Percentiles rank a stretch among this genome's conserved stretches.
These are phyloP conservation scores for Penicillium vulpinum DNA, from an alignment of 2,329 filamentous ascomycete genomes.

Conservation along the genomic window DNA sequence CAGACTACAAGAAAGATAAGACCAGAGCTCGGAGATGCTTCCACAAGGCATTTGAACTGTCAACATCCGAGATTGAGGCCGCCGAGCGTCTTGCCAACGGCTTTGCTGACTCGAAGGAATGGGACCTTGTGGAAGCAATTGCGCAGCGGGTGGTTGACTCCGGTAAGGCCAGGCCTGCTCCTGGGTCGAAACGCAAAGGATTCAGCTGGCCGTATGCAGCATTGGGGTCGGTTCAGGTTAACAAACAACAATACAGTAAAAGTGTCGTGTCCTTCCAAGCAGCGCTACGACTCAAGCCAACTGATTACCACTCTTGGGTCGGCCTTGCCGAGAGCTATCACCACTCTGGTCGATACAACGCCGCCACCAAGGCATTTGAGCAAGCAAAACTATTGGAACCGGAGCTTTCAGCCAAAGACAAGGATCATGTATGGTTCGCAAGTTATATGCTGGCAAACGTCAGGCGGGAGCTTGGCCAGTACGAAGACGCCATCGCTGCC, in stretches of 20 bases:
- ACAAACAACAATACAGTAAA: slow-evolving; percentile 85
- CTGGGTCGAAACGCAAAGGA: slow-evolving; percentile 88
- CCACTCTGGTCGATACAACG: slow-evolving; percentile 87
- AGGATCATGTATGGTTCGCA: slow-evolving; percentile 84
- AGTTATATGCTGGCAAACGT: slow-evolving; percentile 97
- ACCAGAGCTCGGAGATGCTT: slow-evolving; percentile 88
- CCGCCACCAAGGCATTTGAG: slow-evolving; percentile 87
- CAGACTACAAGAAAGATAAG: slow-evolving; percentile 85
- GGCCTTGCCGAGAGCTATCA: slow-evolving; percentile 97
- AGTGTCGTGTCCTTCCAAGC: slow-evolving; percentile 91
- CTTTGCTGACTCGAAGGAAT: slow-evolving; percentile 88
- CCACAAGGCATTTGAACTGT: slow-evolving; percentile 93
- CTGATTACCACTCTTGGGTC: slow-evolving; percentile 94
- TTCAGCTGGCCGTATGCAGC: slow-evolving; percentile 96
- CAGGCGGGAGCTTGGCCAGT: slow-evolving; percentile 86
- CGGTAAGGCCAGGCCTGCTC: slow-evolving; percentile 85
- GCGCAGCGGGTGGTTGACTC: slow-evolving; percentile 89
- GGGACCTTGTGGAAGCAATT: slow-evolving; percentile 93
- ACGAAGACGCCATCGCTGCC: slow-evolving; percentile 74
- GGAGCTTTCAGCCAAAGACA: slow-evolving; percentile 53
- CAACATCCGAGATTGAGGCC: slow-evolving; percentile 78
- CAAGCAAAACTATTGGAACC: slow-evolving; percentile 77
- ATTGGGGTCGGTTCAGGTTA: slow-evolving; percentile 89
- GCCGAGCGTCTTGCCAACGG: slow-evolving; percentile 81
- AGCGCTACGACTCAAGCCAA: slow-evolving; percentile 76